Base-by-base conservation (phyloP, 1,139 yeast species). In the Debaryomyces nepalensis region DNA sequence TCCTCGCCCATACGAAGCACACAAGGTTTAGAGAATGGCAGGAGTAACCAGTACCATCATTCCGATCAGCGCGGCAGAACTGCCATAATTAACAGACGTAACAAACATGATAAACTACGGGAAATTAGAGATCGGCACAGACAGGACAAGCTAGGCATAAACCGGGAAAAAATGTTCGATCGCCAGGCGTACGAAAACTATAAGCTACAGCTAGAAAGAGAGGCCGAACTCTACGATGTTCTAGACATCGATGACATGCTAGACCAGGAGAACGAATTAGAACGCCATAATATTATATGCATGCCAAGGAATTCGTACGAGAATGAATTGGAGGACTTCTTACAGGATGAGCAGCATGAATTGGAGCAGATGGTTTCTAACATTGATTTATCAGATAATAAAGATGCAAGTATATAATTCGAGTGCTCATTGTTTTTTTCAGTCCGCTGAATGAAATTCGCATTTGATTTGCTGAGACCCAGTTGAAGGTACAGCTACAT, bases 71-170 rank as follows among this genome's bases (percentile, higher is more conserved):
- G 22, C 3, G 19, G 41, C 14, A 31, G 47, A 10, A 36, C 42
- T 3, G 31, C 33, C 15, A 37, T 45, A 5, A 42, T 55, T 34
- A 65, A 61, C 44, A 42, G 42, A 32, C 55, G 63, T 30, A 64
- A 64, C 47, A 67, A 65, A 44, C 66, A 59, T 41, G 56, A 53
- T 35, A 59, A 59, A 35, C 37, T 66, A 32, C 54, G 53, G 39
- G 61, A 61, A 37, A 59, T 59, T 18, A 54, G 77, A 27, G 62
- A 61, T 33, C 57, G 61, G 21, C 59, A 62, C 32, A 54, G 64
- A 19, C 57, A 60, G 29, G 64, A 63, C 20, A 54, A 48, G 30
- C 21, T 64, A 23, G 50, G 47, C 19, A 33, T 50, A 15, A 54
- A 52, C 23, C 53, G 77, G 24, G 70, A 64, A 33, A 54, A 55